Evolutionary conservation across 148 eudicot genomes (phyloP).

Genomic region (Nepenthes gracilis): DNA sequence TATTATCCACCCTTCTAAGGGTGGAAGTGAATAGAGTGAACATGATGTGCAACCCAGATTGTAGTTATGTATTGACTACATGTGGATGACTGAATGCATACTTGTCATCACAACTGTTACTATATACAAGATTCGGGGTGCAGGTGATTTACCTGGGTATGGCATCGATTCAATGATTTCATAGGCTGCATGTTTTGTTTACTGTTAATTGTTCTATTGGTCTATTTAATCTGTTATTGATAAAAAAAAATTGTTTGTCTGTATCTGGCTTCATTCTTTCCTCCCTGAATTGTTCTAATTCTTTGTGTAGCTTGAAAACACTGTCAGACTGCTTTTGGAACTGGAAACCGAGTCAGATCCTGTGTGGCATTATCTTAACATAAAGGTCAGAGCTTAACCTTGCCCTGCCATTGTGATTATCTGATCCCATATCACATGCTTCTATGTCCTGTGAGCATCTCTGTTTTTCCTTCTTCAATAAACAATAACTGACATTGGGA

Average conservation of each 20-base stretch:
- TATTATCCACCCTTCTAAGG: too few relatives aligned
- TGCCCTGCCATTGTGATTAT: slow-evolving; percentile 4
- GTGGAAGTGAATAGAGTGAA: too few relatives aligned
- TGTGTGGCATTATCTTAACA: slow-evolving; percentile 83
- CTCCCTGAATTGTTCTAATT: slow-evolving; percentile 1
- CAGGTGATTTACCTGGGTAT: too few relatives aligned
- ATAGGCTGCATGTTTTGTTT: too few relatives aligned
- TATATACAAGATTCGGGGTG: too few relatives aligned
- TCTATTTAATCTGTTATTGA: too few relatives aligned
- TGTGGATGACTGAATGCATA: too few relatives aligned
- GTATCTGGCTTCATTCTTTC: neutral
- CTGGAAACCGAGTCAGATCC: slow-evolving; percentile 98
- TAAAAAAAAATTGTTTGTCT: neutral
- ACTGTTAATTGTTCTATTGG: too few relatives aligned
- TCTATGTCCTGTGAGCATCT: neutral
- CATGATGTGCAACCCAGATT: too few relatives aligned
- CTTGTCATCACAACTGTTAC: too few relatives aligned
- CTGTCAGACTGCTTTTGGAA: slow-evolving; percentile 87
- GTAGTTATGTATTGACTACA: too few relatives aligned
- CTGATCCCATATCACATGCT: neutral
- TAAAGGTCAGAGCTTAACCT: slow-evolving; percentile 49
- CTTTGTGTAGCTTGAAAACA: slow-evolving; percentile 78
- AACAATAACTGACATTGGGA: neutral
- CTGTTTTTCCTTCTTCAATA: neutral
- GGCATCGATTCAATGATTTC: too few relatives aligned